Evolutionary conservation across 352 stramenopile species (phyloP), one percentile per base, ranked within the genome.

Genomic region (Globisporangium acanthophoron): DNA sequence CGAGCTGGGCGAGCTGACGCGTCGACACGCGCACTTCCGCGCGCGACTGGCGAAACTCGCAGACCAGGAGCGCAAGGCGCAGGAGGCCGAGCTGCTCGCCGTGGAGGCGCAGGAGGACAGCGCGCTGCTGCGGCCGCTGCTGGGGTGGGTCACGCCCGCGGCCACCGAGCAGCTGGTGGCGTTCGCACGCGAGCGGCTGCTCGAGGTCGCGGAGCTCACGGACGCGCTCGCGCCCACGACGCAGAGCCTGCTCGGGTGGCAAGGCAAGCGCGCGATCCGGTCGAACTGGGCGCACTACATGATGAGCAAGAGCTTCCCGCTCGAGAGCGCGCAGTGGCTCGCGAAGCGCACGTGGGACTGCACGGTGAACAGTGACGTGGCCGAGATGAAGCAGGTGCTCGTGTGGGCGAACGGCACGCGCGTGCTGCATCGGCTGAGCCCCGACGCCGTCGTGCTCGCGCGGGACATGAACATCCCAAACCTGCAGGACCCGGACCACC

Each of bases 241-340:
- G 24, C 72, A 80, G 49, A 41, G 37, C 2, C 62, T 85, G 35
- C 62, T 85, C 11, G 76, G 76, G 24, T 85, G 76, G 76, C 53
- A 53, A 0, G 66, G 75, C 45, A 70, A 73, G 57, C 71, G 75
- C 49, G 63, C 56, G 9, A 58, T 85, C 31, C 63, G 77, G 21
- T 44, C 50, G 18, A 65, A 65, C 29, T 86, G 71, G 73, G 71
- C 69, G 6, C 64, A 76, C 53, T 86, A 79, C 52, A 66, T 68
- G 29, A 67, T 81, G 59, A 66, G 58, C 18, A 86, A 83, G 67
- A 61, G 64, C 29, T 83, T 86, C 43, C 51, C 58, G 4, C 53
- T 69, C 21, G 69, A 80, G 40, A 54, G 44, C 20, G 50, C 65
- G 3, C 61, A 57, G 33, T 24, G 44, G 16, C 56, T 86, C 4